phyloP scores from a whole-genome alignment of 306 rosid genomes.

The Cucumis cinereus region DNA sequence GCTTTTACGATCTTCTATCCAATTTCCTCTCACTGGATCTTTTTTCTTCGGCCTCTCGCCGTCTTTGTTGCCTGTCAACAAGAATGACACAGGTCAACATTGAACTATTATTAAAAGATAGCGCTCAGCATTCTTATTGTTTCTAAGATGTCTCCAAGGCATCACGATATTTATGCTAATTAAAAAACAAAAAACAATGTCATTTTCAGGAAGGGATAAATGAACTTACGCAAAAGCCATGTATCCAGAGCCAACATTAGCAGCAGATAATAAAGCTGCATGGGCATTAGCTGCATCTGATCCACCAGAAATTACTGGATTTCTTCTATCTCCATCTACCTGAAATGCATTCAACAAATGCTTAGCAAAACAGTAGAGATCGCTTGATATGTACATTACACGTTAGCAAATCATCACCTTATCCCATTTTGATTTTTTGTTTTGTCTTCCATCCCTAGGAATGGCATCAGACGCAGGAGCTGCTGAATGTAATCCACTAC shows the following conservation, averaged over 20 bases:
- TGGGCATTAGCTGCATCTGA: constrained; percentile 61
- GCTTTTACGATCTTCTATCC: constrained; percentile 70
- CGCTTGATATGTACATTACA: neutral
- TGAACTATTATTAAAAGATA: neutral
- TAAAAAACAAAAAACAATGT: neutral
- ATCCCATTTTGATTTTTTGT: constrained; percentile 47
- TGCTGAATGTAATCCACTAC: constrained; percentile 35
- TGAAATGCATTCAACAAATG: constrained; percentile 23
- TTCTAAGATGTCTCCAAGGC: neutral
- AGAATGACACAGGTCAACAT: neutral
- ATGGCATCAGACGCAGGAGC: constrained; percentile 33
- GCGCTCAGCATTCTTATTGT: neutral
- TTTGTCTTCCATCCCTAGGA: constrained; percentile 49
- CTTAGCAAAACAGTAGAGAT: constrained; percentile 2
- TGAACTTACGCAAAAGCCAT: constrained; percentile 69
- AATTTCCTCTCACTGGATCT: constrained; percentile 62
- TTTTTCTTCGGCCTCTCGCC: constrained; percentile 86
- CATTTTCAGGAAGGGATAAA: neutral
- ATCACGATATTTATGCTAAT: neutral
- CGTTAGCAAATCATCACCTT: constrained; percentile 16
- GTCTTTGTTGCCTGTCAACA: constrained; percentile 52
- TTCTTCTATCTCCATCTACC: constrained; percentile 72
- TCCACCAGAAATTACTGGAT: constrained; percentile 45
- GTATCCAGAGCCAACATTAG: constrained; percentile 74
- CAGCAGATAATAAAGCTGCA: constrained; percentile 53